Evolutionary conservation across 345 rosid species (phyloP), one percentile per base, ranked within the genome.

Genomic region (Syzygium jambos): DNA sequence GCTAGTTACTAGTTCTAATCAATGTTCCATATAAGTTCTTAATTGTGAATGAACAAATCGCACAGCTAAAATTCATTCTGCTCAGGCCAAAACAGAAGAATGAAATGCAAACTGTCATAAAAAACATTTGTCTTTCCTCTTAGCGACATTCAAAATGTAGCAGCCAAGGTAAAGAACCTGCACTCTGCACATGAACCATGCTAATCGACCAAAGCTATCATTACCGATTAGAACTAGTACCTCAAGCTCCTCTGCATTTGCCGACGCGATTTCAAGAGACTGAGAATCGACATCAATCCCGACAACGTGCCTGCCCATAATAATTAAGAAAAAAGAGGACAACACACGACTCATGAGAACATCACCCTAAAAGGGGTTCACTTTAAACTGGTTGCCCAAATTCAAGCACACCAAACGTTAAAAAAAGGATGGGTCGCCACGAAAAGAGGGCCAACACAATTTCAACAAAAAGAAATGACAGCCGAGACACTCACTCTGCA

Each of bases 191-290:
- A 51, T 9, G 30, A 65, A 16, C 38, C 52, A 43, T 61, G 63
- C 68, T 53, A 54, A 16, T 23, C 46, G 6, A 43, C 51, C 27
- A 51, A 56, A 63, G 46, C 46, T 34, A 73, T 34, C 80, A 19
- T 38, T 73, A 55, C 78, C 34, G 85, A 86, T 23, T 46, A 57
- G 56, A 59, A 19, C 52, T 17, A 41, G 55, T 86, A 97, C 98
- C 99, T 96, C 96, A 82, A 96, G 97, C 65, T 95, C 97, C 92
- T 92, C 97, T 2, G 97, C 98, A 87, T 98, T 98, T 54, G 59
- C 86, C 65, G 95, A 78, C 52, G 99, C 99, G 85, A 90, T 89
- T 90, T 95, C 96, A 55, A 98, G 97, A 88, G 96, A 95, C 21
- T 95, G 85, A 9, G 95, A 59, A 91, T 97, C 99, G 51, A 97